phyloP scores from a whole-genome alignment of 805 yeast genomes.

The Starmerella vaccinii region DNA sequence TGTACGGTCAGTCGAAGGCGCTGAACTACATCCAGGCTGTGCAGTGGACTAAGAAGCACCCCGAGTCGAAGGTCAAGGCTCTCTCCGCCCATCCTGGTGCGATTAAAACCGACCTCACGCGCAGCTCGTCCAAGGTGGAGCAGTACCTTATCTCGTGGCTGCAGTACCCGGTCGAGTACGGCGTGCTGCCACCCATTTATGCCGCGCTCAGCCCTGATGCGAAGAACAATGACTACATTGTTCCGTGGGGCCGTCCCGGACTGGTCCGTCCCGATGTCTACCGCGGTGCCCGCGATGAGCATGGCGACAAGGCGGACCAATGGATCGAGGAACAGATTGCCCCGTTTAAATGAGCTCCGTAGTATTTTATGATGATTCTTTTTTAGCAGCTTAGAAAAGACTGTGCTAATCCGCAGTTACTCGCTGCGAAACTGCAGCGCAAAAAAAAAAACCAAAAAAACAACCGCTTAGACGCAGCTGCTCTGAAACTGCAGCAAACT shows the following conservation, averaged over 20 bases:
- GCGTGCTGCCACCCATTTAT: constrained; percentile 38
- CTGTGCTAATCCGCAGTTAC: no score
- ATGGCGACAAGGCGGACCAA: constrained; percentile 32
- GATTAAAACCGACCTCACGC: constrained; percentile 32
- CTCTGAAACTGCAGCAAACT: no score
- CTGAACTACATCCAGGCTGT: constrained; percentile 33
- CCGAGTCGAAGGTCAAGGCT: constrained; percentile 29
- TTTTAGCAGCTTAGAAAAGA: no score
- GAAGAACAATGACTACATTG: constrained; percentile 33
- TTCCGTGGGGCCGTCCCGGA: constrained; percentile 39
- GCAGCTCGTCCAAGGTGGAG: constrained; percentile 20
- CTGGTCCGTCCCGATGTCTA: constrained; percentile 33
- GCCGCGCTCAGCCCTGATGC: constrained; percentile 36
- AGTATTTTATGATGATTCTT: no score
- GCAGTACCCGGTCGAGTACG: constrained; percentile 28
- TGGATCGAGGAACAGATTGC: constrained; percentile 24
- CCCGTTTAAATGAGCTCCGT: neutral
- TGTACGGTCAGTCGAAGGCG: constrained; percentile 40
- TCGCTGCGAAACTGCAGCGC: no score
- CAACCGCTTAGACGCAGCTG: no score
- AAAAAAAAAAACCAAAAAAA: no score
- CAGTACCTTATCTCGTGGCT: constrained; percentile 4
- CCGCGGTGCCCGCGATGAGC: constrained; percentile 30
- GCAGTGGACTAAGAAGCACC: constrained; percentile 33
- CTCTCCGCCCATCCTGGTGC: constrained; percentile 38